A percentile compares a stretch with the other conserved stretches of the same genome.
Conservation (phyloP, 2,329 filamentous ascomycete species). For the Pseudocercospora pini-densiflorae region DNA sequence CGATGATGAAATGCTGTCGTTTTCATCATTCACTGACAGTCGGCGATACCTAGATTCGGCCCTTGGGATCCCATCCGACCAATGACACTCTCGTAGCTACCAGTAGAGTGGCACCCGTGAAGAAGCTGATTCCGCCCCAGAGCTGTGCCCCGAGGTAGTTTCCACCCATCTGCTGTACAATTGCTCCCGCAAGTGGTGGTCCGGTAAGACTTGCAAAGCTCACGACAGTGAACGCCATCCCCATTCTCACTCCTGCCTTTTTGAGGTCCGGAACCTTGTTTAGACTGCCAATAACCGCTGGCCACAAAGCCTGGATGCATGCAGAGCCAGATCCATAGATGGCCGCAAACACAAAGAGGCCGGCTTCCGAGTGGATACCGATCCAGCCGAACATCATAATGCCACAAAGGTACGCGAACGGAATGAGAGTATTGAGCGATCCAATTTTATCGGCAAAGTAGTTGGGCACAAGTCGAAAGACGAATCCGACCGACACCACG, state of each 20-base stretch:
- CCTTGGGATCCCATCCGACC: constrained; percentile 35
- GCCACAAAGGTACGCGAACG: constrained; percentile 52
- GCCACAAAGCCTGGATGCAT: constrained; percentile 53
- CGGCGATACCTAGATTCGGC: no score
- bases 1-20: no score
- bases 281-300: constrained; percentile 47
- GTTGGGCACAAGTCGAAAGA: constrained; percentile 59
- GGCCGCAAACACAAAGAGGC: constrained; percentile 50
- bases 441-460: constrained; percentile 61
- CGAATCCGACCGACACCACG: constrained; percentile 61
- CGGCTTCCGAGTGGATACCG: constrained; percentile 47
- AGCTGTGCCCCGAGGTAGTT: constrained; percentile 52
- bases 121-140: constrained; percentile 45
- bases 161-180: constrained; percentile 48
- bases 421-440: constrained; percentile 61
- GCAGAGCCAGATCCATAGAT: constrained; percentile 52
- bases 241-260: constrained; percentile 53
- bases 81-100: constrained; percentile 35
- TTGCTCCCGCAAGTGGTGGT: constrained; percentile 52
- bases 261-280: constrained; percentile 49
- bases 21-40: no score
- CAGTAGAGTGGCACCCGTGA: constrained; percentile 34
- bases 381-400: constrained; percentile 62
- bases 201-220: constrained; percentile 52
- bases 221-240: constrained; percentile 54